These are phyloP conservation scores for Jamesozyma lodderae DNA, from an alignment of 805 yeast genomes.

Conservation along the genomic window DNA sequence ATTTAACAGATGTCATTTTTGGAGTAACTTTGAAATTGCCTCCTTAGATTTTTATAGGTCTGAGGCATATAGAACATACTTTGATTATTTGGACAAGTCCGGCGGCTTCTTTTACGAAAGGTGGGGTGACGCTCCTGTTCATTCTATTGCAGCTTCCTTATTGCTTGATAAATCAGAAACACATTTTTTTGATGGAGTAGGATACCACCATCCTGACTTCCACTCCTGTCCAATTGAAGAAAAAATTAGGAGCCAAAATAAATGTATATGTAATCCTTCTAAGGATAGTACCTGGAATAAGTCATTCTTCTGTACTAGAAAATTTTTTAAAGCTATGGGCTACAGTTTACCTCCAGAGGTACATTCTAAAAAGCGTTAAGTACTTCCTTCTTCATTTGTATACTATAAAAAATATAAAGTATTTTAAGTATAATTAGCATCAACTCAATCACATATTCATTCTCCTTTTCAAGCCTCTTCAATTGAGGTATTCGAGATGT, in stretches of 20 bases:
- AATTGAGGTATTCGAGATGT: too few species aligned
- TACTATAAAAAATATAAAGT: too few species aligned
- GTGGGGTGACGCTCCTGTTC: slow-evolving; percentile 95
- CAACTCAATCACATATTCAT: too few species aligned
- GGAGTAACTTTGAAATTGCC: slow-evolving; percentile 75
- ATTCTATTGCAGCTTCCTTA: slow-evolving; percentile 63
- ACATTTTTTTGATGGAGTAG: slow-evolving; percentile 67
- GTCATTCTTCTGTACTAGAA: slow-evolving; percentile 58
- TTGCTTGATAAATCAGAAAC: slow-evolving; percentile 48
- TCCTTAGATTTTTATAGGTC: slow-evolving; percentile 61
- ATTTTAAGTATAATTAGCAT: too few species aligned
- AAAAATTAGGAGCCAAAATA: slow-evolving; percentile 44
- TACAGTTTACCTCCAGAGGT: slow-evolving; percentile 10
- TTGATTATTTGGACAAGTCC: slow-evolving; percentile 49
- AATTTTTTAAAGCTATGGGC: slow-evolving; percentile 37
- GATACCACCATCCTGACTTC: slow-evolving; percentile 67
- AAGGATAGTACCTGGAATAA: slow-evolving; percentile 63
- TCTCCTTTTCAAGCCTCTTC: too few species aligned
- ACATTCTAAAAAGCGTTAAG: too few species aligned
- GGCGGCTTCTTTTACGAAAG: slow-evolving; percentile 84
- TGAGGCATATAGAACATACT: slow-evolving; percentile 47
- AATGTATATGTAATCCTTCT: slow-evolving; percentile 52
- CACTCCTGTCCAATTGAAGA: slow-evolving; percentile 50
- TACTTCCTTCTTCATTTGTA: too few species aligned
- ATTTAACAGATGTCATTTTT: slow-evolving; percentile 71